Evolutionary conservation across 1,284 basidiomycete genomes (phyloP), one percentile per base, ranked within the genome.

Genomic region (Amylostereum areolatum): DNA sequence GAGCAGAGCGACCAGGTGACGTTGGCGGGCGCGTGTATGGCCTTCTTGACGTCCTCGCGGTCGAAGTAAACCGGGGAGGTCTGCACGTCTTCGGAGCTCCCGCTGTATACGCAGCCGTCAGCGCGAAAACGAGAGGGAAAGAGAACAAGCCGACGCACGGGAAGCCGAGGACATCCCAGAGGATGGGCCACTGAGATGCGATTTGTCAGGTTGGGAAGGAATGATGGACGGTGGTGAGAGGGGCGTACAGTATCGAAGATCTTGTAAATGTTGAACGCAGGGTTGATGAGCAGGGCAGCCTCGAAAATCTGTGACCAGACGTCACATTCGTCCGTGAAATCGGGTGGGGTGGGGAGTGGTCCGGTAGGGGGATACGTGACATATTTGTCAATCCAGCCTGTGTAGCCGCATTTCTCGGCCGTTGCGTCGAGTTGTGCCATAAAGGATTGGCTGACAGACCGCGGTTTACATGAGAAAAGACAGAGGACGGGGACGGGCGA

Each of bases 111-210:
- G 33, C 8, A 8, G n/a, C 8, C 8, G 33, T 35, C n/a, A n/a
- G 8, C 33, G 33, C 33, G 8, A n/a, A n/a, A n/a, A n/a, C 5
- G 9, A 5, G 3, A 39, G 9, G 11, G 11, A 9, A 52, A 28
- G 9, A 62, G 76, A 32, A 29, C 84, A 35, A 35, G n/a, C 8
- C 33, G 33, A n/a, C 33, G 8, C n/a, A 35, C 77, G 86, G 85
- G 70, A 85, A 85, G 12, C 85, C 87, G 34, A 89, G 79, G 5
- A 88, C 82, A 55, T 89, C 85, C 84, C 83, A 89, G 10, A 83
- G 66, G 35, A 86, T 63, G 0, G 69, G 77, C 66, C 71, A 56
- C 12, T 64, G 62, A 57, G 59, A 41, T 49, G 30, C 44, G 42
- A 34, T 29, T 27, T 39, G 7, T 24, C 33, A 49, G 27, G 2